phyloP scores from a whole-genome alignment of 2,329 filamentous ascomycete species.

The Ophiostoma piceae region DNA sequence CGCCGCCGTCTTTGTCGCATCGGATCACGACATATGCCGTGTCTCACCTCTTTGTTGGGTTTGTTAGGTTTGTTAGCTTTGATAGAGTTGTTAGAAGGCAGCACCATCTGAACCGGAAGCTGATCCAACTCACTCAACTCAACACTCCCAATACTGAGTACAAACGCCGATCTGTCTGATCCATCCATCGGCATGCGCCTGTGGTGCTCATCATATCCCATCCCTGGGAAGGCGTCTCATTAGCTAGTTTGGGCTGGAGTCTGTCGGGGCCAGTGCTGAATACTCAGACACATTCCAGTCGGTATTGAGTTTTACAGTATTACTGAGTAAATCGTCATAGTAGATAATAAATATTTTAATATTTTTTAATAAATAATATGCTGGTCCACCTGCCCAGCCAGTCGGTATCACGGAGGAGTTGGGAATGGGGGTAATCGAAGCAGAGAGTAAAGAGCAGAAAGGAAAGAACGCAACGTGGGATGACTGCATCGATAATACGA shows the following conservation, averaged over 20 bases:
- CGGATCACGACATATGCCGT: constrained; percentile 6
- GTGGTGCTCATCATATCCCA: constrained; percentile 9
- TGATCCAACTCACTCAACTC: neutral
- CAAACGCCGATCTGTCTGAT: neutral
- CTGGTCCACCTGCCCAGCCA: neutral
- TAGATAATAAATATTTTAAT: neutral
- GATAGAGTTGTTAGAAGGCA: too few species aligned
- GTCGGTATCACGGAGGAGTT: neutral
- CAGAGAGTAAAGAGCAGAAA: neutral
- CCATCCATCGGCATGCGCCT: constrained; percentile 1
- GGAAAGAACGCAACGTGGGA: neutral
- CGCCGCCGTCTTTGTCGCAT: neutral
- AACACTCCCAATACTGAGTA: too few species aligned
- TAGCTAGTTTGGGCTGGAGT: neutral
- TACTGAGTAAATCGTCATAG: neutral
- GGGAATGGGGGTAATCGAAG: neutral
- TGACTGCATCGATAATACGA: neutral
- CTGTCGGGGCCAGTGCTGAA: neutral
- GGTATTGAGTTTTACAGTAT: neutral
- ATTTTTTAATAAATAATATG: too few species aligned
- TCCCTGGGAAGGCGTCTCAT: constrained; percentile 1
- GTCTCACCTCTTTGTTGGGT: neutral
- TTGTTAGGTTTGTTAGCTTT: too few species aligned
- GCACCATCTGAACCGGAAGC: neutral
- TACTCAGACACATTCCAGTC: constrained; percentile 2